Percentiles rank a stretch among this genome's conserved stretches.
These are phyloP conservation scores for Licmophora abbreviata DNA, from an alignment of 108 stramenopile genomes.

Conservation along the genomic window DNA sequence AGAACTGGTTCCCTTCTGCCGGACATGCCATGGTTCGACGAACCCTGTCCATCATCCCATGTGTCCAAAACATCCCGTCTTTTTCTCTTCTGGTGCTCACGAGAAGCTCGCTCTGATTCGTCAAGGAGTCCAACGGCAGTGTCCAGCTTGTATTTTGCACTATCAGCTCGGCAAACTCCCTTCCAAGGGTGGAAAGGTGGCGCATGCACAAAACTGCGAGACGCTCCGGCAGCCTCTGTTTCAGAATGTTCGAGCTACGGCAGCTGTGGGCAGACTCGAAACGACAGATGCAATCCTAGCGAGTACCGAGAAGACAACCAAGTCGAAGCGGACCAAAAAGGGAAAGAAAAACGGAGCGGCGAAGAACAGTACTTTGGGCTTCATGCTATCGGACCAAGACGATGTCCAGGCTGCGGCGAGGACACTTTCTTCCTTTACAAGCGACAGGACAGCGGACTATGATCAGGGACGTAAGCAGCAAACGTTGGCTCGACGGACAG, in stretches of 20 bases:
- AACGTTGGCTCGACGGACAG: background rate
- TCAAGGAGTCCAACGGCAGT: conserved; percentile 14
- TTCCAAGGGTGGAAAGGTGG: background rate
- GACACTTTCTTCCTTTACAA: background rate
- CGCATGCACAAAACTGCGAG: background rate
- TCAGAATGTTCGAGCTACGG: background rate
- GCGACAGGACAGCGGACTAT: background rate
- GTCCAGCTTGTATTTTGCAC: conserved; percentile 21
- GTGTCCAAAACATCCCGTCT: conserved; percentile 23
- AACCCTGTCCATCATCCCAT: conserved; percentile 32
- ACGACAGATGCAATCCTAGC: background rate
- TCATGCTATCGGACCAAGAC: too few relatives aligned
- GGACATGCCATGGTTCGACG: conserved; percentile 1
- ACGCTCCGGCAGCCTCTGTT: background rate
- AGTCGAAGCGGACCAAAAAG: background rate
- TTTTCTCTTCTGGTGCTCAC: conserved; percentile 17
- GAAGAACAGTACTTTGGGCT: background rate
- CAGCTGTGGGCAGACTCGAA: background rate
- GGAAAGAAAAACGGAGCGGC: background rate
- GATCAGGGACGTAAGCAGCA: too few relatives aligned
- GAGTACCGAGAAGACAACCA: background rate
- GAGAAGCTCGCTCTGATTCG: conserved; percentile 21
- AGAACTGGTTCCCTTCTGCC: conserved; percentile 5
- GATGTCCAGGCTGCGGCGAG: too few relatives aligned
- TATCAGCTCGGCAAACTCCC: conserved; percentile 19